phyloP scores from a whole-genome alignment of 495 filamentous ascomycete genomes.

The Neurospora tetrasperma region DNA sequence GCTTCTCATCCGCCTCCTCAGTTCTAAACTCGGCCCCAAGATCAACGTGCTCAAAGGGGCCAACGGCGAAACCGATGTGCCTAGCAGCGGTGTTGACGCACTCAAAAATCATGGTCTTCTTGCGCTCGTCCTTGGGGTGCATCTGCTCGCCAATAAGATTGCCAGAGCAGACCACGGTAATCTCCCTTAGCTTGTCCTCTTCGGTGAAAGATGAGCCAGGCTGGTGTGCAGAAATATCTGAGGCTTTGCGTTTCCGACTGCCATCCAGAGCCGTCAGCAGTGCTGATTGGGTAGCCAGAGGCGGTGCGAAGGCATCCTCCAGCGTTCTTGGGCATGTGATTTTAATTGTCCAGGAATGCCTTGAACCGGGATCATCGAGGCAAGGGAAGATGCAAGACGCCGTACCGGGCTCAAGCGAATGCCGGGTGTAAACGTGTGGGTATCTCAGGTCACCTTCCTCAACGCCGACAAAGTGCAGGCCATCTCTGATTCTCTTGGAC shows the following conservation, averaged over 20 bases:
- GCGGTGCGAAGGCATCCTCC: conserved; percentile 62
- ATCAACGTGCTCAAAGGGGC: conserved; percentile 89
- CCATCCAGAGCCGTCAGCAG: conserved; percentile 5
- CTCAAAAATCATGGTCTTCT: conserved; percentile 76
- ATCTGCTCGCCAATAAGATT: conserved; percentile 72
- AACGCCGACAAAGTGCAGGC: conserved; percentile 81
- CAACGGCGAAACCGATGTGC: conserved; percentile 84
- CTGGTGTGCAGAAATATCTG: not conserved
- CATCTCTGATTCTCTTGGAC: conserved; percentile 65
- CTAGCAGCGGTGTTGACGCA: conserved; percentile 60
- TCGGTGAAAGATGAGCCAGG: conserved; percentile 28
- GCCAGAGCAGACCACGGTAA: conserved; percentile 83
- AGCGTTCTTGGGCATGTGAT: conserved; percentile 77
- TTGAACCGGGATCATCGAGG: conserved; percentile 67
- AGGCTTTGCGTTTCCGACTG: conserved; percentile 24
- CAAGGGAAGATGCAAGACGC: conserved; percentile 86
- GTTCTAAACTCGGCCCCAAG: conserved; percentile 74
- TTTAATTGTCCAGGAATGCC: conserved; percentile 78
- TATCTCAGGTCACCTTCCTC: conserved; percentile 68
- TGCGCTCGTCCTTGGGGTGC: conserved; percentile 60
- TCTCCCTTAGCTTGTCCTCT: conserved; percentile 76
- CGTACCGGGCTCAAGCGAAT: conserved; percentile 62
- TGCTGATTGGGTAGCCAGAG: conserved; percentile 20
- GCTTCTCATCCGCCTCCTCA: conserved; percentile 79
- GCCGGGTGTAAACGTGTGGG: conserved; percentile 84